phyloP scores from a whole-genome alignment of 768 basidiomycete genomes.

The Tulasnella sp. region DNA sequence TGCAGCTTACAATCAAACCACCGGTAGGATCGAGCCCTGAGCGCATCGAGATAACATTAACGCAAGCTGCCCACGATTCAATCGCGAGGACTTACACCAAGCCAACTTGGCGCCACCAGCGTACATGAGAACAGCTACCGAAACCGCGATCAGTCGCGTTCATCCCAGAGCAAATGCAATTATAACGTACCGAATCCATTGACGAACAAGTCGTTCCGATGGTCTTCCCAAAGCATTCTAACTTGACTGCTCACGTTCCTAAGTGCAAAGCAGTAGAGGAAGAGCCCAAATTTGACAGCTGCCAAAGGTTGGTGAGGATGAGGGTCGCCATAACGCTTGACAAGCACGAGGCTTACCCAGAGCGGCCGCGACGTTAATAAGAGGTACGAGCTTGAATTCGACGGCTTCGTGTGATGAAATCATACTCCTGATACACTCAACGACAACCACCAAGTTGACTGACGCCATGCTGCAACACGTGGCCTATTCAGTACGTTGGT shows the following conservation, averaged over 20 bases:
- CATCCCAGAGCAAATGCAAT: slow-evolving; percentile 15
- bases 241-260: slow-evolving; percentile 86
- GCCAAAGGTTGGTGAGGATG: neutral
- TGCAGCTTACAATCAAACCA: slow-evolving; percentile 57
- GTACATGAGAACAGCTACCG: slow-evolving; percentile 73
- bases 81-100: slow-evolving; percentile 60
- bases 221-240: slow-evolving; percentile 93
- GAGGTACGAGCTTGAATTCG: slow-evolving; percentile 72
- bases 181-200: slow-evolving; percentile 61
- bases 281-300: slow-evolving; percentile 83
- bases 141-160: neutral
- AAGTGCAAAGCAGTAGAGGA: slow-evolving; percentile 79
- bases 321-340: neutral
- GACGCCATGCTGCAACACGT: slow-evolving; percentile 66
- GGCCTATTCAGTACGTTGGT: neutral
- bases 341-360: slow-evolving; percentile 51
- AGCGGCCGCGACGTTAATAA: slow-evolving; percentile 78
- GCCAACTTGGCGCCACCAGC: slow-evolving; percentile 71
- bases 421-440: slow-evolving; percentile 77
- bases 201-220: slow-evolving; percentile 87
- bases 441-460: slow-evolving; percentile 86
- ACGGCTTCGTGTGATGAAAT: slow-evolving; percentile 53
- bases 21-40: slow-evolving; percentile 74
- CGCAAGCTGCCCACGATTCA: slow-evolving; percentile 38
- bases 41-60: neutral